These are phyloP conservation scores for Xylaria polymorpha DNA, from an alignment of 2,329 filamentous ascomycete species.

Conservation along the genomic window DNA sequence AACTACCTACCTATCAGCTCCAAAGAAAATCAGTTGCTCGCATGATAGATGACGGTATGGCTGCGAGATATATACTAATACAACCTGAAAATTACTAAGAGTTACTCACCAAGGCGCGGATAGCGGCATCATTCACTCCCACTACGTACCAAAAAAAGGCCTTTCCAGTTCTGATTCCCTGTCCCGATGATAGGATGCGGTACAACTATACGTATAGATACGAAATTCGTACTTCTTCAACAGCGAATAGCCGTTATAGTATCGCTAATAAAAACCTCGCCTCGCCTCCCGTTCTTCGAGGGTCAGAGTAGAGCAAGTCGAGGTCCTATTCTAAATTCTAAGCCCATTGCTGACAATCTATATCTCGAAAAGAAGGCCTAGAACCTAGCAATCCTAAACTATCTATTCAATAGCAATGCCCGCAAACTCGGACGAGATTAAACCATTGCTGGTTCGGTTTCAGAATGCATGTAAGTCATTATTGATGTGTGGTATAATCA, in stretches of 20 bases:
- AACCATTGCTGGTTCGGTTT: conserved; percentile 17
- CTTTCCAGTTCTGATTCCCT: neutral
- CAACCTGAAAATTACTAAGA: too few relatives aligned
- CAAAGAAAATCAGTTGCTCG: too few relatives aligned
- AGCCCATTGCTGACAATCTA: neutral
- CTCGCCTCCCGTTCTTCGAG: neutral
- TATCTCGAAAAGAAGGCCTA: neutral
- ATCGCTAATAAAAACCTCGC: neutral
- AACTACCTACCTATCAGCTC: too few relatives aligned
- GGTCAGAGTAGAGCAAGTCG: neutral
- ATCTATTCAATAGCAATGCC: neutral
- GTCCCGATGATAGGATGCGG: neutral
- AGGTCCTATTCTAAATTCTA: neutral
- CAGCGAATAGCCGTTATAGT: neutral
- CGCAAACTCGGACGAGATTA: neutral
- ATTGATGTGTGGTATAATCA: neutral
- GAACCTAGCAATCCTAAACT: neutral
- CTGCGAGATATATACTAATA: too few relatives aligned
- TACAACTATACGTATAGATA: too few relatives aligned
- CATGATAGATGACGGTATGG: too few relatives aligned
- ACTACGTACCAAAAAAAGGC: neutral
- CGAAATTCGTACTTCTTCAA: too few relatives aligned
- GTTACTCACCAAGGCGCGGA: neutral
- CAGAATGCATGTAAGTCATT: conserved; percentile 10
- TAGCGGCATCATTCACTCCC: too few relatives aligned